Evolutionary conservation across 23 red algal species (phyloP), one percentile per base, ranked within the genome.

Genomic region (Chondrus crispus): DNA sequence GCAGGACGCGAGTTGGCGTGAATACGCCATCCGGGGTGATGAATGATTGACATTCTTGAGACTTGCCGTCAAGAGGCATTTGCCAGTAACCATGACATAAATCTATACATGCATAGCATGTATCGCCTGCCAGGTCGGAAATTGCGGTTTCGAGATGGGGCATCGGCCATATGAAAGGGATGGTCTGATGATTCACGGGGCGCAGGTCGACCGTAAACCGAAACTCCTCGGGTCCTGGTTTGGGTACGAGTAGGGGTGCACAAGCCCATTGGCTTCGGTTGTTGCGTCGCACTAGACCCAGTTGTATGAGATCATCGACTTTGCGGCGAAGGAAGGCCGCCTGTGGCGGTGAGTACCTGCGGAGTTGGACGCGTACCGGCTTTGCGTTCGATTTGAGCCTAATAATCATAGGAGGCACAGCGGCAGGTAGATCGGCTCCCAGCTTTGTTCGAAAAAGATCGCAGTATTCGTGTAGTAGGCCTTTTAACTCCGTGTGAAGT

Each of bases 91-190:
- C 51, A 38, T 54, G 77, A 47, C 32, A 53, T 35, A 82, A 38
- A 51, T 82, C 77, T 41, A 60, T 38, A 24, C 19, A 19, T 41
- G 40, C 22, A 47, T 29, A 82, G 43, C 24, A 50, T 28, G 24
- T 13, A 39, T 41, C 50, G 26, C 35, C 43, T 4, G 10, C 18
- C 6, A 14, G 77, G 26, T 82, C 10, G 22, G 48, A 57, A 53
- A 82, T 50, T 57, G 26, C 41, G 39, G 77, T 5, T 33, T 57
- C 28, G 22, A 11, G 29, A 47, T 82, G 77, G 9, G 9, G 32
- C 78, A 83, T 83, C 32, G 78, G 78, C 78, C 78, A 83, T 60
- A 83, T 45, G 47, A 82, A 33, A n/a, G 9, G 50, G 40, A 33
- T 4, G 32, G 78, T 83, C 51, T 83, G 78, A 3, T 46, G 26